These are phyloP conservation scores for Calonectria hongkongensis DNA, from an alignment of 2,329 filamentous ascomycete genomes.

Conservation along the genomic window DNA sequence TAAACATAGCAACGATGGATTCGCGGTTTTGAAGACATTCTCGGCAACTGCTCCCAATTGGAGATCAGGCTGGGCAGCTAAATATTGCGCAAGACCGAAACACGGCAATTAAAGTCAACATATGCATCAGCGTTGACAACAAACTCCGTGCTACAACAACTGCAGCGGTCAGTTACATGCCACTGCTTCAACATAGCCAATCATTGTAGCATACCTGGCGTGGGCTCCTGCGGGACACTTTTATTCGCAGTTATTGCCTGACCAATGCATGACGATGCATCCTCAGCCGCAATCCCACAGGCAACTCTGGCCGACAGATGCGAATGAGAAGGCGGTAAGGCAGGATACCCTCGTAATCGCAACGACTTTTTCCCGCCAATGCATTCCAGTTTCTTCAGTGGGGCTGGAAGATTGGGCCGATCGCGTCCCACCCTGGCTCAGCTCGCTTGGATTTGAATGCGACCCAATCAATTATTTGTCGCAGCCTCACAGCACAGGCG, in stretches of 20 bases:
- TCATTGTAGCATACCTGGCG: not conserved
- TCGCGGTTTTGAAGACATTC: no score
- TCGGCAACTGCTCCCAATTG: no score
- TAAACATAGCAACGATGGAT: no score
- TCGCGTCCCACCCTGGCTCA: not conserved
- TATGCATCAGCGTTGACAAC: no score
- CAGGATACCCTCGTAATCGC: not conserved
- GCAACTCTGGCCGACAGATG: not conserved
- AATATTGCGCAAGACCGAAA: no score
- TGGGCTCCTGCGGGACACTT: not conserved
- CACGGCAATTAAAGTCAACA: no score
- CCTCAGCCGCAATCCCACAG: not conserved
- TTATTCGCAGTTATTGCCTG: not conserved
- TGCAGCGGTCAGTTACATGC: no score
- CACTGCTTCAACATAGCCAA: no score
- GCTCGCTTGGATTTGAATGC: conserved; percentile 1
- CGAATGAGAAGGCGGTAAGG: not conserved
- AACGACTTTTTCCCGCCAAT: not conserved
- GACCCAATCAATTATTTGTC: not conserved
- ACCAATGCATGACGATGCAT: not conserved
- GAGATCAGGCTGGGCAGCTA: no score
- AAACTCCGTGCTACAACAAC: no score
- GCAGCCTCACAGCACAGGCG: not conserved
- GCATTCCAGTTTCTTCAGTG: not conserved
- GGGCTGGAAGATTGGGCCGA: conserved; percentile 1